phyloP scores from a whole-genome alignment of 2,329 filamentous ascomycete genomes.

The Zymoseptoria ardabiliae region DNA sequence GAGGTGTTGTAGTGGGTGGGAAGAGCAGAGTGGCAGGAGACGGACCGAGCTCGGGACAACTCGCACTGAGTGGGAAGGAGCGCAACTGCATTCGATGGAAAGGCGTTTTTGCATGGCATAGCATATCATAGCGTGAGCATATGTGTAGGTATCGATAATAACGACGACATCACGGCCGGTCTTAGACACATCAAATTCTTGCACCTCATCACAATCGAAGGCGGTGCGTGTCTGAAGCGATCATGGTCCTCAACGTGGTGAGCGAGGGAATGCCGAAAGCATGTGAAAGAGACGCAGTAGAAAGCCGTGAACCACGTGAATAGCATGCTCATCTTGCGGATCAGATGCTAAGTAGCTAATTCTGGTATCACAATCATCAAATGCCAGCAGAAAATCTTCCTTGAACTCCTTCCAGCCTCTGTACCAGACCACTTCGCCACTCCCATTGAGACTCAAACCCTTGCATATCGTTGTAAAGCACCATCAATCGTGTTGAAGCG shows the following conservation, averaged over 20 bases:
- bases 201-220: background rate
- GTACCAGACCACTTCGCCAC: background rate
- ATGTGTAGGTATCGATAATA: background rate
- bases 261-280: background rate
- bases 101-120: background rate
- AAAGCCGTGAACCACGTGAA: background rate
- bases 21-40: background rate
- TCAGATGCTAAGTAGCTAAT: background rate
- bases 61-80: background rate
- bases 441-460: background rate
- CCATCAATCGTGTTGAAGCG: background rate
- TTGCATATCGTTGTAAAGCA: background rate
- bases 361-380: background rate
- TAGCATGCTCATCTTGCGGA: background rate
- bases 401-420: background rate
- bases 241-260: background rate
- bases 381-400: background rate
- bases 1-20: constrained; percentile 6
- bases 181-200: background rate
- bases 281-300: background rate
- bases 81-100: background rate
- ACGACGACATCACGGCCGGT: background rate
- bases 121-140: background rate
- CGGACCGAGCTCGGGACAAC: background rate
- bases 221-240: background rate